Base-by-base conservation (phyloP, 2,329 filamentous ascomycete genomes). In the Neonectria punicea region DNA sequence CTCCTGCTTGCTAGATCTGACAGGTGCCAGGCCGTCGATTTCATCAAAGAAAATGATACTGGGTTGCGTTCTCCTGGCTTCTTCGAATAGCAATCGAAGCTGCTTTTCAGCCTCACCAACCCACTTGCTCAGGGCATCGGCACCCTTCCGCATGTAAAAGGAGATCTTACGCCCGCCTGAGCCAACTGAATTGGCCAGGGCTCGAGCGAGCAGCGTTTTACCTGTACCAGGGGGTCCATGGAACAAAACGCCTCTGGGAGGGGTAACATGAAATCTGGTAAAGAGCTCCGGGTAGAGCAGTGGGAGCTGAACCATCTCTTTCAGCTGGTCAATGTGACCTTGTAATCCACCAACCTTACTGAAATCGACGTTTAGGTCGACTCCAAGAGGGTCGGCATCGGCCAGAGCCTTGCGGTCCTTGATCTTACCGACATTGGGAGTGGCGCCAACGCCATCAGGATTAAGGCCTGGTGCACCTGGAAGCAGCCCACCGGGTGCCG, bases 31-130 rank as follows among this genome's bases (percentile, higher is more conserved):
- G 60, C 96, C 96, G 81, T 99, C 96, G 71, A 99, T 99, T 79
- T 99, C 96, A 78, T 99, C 96, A 73, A 99, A 98, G 83, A 99
- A 99, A 78, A 99, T 99, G 80, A 99, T 99, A 78, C 95, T 98
- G 0, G 96, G 96, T 75, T 99, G 96, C 1, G 92, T 98, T 78
- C 94, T 96, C 67, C 95, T 88, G 16, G 96, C 96, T 80, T 99
- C 96, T 74, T 98, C 96, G 70, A 99, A 99, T 5, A 99, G 86
- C 62, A 98, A 83, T 50, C 96, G 90, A 58, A 99, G 87, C 77
- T 99, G 96, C 80, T 95, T 92, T 81, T 99, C 96, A 10, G 97
- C 96, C 80, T 99, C 96, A 76, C 96, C 96, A 57, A 99, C 96
- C 96, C 96, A 99, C 81, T 99, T 99, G 80, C 94, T 98, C 67